phyloP scores from a whole-genome alignment of 805 yeast genomes.

The Monosporozyma unispora region DNA sequence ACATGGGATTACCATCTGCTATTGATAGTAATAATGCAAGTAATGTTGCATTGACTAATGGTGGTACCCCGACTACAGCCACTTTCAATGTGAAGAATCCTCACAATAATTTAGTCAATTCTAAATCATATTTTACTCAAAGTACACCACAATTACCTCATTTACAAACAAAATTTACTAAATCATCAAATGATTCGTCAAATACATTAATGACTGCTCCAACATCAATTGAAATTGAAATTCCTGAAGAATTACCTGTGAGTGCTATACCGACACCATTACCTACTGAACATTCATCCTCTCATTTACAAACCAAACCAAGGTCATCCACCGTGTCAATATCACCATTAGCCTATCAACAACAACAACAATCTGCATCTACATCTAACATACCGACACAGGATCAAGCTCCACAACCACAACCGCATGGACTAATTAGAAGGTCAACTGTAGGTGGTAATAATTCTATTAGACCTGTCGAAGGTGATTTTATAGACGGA shows the following conservation, averaged over 20 bases:
- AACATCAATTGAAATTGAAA: slow-evolving; percentile 58
- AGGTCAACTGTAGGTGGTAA: slow-evolving; percentile 26
- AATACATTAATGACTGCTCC: slow-evolving; percentile 34
- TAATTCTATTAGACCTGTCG: slow-evolving; percentile 4
- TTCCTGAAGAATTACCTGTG: slow-evolving; percentile 40
- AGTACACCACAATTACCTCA: slow-evolving; percentile 24
- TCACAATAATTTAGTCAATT: slow-evolving; percentile 12
- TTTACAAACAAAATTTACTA: slow-evolving; percentile 23
- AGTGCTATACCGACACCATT: slow-evolving; percentile 13
- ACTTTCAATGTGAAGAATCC: slow-evolving; percentile 4
- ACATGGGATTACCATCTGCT: background rate
- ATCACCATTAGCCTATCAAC: slow-evolving; percentile 12
- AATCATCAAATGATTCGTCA: slow-evolving; percentile 15
- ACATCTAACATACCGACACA: slow-evolving; percentile 26
- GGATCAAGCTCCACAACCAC: slow-evolving; percentile 11
- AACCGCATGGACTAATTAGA: slow-evolving; percentile 21
- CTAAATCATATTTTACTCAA: slow-evolving; percentile 17
- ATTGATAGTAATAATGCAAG: slow-evolving; percentile 1
- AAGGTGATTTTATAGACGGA: background rate
- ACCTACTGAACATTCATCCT: background rate
- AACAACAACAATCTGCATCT: slow-evolving; percentile 29
- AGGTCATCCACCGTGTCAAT: slow-evolving; percentile 29
- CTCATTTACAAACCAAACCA: slow-evolving; percentile 19
- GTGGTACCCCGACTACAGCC: background rate
- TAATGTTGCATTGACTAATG: background rate